Evolutionary conservation across 2,329 filamentous ascomycete genomes (phyloP).

Genomic region (Ambrosiella xylebori): DNA sequence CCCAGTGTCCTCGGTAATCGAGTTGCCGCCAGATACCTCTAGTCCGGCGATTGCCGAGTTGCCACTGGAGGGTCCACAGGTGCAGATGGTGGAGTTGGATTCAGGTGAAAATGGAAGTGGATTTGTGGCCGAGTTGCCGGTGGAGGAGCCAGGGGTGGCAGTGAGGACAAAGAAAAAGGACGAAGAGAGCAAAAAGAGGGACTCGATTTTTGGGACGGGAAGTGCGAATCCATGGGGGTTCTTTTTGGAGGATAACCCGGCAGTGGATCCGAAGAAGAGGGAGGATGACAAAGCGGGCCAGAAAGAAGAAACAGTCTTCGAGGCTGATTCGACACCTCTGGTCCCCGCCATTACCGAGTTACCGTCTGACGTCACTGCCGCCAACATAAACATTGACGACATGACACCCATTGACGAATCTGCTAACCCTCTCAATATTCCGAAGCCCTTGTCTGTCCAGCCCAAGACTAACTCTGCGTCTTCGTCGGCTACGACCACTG

Average conservation of each 20-base stretch:
- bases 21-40: neutral
- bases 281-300: neutral
- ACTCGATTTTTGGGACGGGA: neutral
- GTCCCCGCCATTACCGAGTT: neutral
- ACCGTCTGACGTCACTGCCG: neutral
- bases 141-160: neutral
- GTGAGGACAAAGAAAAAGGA: neutral
- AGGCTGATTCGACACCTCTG: neutral
- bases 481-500: neutral
- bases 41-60: neutral
- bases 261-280: neutral
- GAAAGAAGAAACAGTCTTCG: neutral
- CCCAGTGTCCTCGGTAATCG: neutral
- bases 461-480: neutral
- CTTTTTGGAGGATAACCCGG: slow-evolving; percentile 13
- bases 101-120: neutral
- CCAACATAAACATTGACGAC: neutral
- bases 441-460: neutral
- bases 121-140: slow-evolving; percentile 9
- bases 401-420: neutral
- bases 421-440: neutral
- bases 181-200: neutral
- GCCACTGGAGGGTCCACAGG: neutral
- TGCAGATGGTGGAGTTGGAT: slow-evolving; percentile 9
- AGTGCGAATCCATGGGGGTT: slow-evolving; percentile 14